phyloP scores from a whole-genome alignment of 441 rosid genomes.

The Pelargonium australe region DNA sequence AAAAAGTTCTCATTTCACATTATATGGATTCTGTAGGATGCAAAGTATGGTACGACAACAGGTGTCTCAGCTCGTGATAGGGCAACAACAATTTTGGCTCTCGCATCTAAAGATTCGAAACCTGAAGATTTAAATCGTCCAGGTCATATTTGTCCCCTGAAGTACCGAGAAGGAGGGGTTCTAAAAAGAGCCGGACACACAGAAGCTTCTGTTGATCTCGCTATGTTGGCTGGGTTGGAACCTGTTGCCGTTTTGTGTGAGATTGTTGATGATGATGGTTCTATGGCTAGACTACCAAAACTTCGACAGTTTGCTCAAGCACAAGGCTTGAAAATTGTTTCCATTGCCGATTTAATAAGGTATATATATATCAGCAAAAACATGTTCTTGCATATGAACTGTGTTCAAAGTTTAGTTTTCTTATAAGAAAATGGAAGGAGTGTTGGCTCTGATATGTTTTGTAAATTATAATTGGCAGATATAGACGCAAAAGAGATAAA shows the following conservation, averaged over 20 bases:
- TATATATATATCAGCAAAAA: constrained; percentile 11
- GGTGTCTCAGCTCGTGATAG: constrained; percentile 65
- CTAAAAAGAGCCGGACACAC: constrained; percentile 69
- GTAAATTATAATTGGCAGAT: constrained; percentile 26
- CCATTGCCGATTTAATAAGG: constrained; percentile 58
- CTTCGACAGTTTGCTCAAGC: constrained; percentile 45
- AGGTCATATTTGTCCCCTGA: constrained; percentile 56
- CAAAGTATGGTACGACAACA: constrained; percentile 45
- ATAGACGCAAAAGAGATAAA: constrained; percentile 58
- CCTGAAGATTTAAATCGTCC: constrained; percentile 56
- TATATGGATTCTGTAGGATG: constrained; percentile 32
- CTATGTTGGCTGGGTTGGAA: constrained; percentile 49
- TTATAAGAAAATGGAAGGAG: background rate
- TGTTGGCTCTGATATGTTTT: constrained; percentile 9
- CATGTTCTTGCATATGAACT: background rate
- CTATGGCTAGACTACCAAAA: constrained; percentile 63
- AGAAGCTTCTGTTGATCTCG: constrained; percentile 58
- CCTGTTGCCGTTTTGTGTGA: constrained; percentile 52
- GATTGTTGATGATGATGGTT: constrained; percentile 69
- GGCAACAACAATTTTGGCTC: constrained; percentile 39
- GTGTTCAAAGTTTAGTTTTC: background rate
- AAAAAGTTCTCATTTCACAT: background rate
- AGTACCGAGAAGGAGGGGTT: constrained; percentile 58
- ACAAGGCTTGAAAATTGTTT: constrained; percentile 48
- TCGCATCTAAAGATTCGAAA: constrained; percentile 47